Conservation (phyloP, 1,284 basidiomycete species). For the Flammula alnicola region DNA sequence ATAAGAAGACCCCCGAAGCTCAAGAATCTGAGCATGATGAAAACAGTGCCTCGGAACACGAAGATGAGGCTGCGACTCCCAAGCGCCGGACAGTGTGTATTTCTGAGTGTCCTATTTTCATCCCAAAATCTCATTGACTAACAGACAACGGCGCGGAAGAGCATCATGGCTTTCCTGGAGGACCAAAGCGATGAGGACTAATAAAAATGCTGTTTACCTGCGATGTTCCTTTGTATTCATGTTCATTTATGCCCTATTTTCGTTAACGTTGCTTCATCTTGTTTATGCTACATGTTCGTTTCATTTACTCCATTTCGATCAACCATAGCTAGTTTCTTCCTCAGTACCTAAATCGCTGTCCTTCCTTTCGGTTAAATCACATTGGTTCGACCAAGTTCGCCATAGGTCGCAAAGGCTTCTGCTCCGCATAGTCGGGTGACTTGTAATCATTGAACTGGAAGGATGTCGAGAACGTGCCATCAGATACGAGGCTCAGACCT, state of each 20-base stretch:
- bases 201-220: background rate
- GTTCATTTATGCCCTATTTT: background rate
- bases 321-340: background rate
- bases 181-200: slow-evolving; percentile 60
- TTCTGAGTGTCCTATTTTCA: slow-evolving; percentile 9
- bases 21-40: slow-evolving; percentile 33
- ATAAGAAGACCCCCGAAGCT: slow-evolving; percentile 5
- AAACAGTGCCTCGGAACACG: slow-evolving; percentile 29
- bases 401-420: slow-evolving; percentile 30
- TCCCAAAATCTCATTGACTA: background rate
- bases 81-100: slow-evolving; percentile 35
- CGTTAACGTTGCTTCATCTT: background rate
- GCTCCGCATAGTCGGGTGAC: slow-evolving; percentile 40
- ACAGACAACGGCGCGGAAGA: slow-evolving; percentile 54
- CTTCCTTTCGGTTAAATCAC: slow-evolving; percentile 23
- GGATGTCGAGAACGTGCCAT: slow-evolving; percentile 45
- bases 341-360: background rate
- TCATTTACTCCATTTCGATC: background rate
- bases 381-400: slow-evolving; percentile 28
- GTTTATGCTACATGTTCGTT: background rate
- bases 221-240: background rate
- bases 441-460: slow-evolving; percentile 42
- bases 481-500: slow-evolving; percentile 44
- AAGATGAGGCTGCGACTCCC: slow-evolving; percentile 38
- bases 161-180: slow-evolving; percentile 70